Percentiles rank a stretch among this genome's conserved stretches.
These are phyloP conservation scores for Cyberlindnera bimundalis DNA, from an alignment of 805 yeast species.

Conservation along the genomic window DNA sequence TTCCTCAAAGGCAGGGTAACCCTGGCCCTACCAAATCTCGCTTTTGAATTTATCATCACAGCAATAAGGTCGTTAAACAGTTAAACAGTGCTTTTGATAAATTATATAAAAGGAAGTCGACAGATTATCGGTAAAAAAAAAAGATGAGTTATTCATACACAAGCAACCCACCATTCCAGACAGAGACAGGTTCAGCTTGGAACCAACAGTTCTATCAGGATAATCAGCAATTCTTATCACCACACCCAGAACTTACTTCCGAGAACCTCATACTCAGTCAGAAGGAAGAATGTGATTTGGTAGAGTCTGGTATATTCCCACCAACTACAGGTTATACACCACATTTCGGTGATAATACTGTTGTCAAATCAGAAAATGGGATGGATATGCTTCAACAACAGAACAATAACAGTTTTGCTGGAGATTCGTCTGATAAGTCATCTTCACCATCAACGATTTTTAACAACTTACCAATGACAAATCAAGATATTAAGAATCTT, in stretches of 20 bases:
- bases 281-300: conserved; percentile 23
- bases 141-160: conserved; percentile 7
- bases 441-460: conserved; percentile 20
- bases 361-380: conserved; percentile 8
- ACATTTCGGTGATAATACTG: neutral
- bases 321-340: neutral
- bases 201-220: conserved; percentile 5
- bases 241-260: conserved; percentile 10
- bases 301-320: conserved; percentile 15
- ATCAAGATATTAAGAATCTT: conserved; percentile 10
- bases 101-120: no score
- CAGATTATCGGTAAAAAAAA: no score
- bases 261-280: conserved; percentile 13
- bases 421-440: conserved; percentile 21
- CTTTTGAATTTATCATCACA: no score
- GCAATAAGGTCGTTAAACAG: no score
- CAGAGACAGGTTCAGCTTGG: neutral
- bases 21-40: no score
- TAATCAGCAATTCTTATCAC: neutral
- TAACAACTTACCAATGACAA: conserved; percentile 11
- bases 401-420: conserved; percentile 1
- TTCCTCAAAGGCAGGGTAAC: no score
- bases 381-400: conserved; percentile 2
- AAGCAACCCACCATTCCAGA: conserved; percentile 3
- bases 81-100: no score